phyloP scores from a whole-genome alignment of 805 yeast species.

The Candida dajiaensis region DNA sequence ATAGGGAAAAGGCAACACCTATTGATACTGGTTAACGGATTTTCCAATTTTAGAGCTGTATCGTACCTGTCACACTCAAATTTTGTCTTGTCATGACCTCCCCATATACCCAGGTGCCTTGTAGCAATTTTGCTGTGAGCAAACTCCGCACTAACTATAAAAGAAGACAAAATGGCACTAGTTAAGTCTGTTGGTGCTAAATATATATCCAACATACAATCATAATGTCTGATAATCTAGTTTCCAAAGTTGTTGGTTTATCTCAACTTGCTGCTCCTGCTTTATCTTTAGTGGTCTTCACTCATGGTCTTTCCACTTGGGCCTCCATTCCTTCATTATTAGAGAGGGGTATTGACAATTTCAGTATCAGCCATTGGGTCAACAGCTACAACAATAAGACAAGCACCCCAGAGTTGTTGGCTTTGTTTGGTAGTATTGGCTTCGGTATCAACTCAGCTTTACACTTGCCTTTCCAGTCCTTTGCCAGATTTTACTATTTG shows the following conservation, averaged over 20 bases:
- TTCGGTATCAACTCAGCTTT: conserved; percentile 12
- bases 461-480: conserved; percentile 10
- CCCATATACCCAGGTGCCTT: not conserved
- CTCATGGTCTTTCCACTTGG: conserved; percentile 13
- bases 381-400: conserved; percentile 5
- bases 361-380: conserved; percentile 13
- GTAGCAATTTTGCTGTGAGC: not conserved
- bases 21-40: no score
- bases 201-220: not conserved
- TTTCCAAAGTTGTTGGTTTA: conserved; percentile 10
- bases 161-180: not conserved
- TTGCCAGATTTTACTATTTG: conserved; percentile 15
- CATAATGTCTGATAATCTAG: conserved; percentile 1
- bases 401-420: conserved; percentile 8
- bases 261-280: conserved; percentile 16
- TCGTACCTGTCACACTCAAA: not conserved
- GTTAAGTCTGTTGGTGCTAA: not conserved
- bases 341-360: conserved; percentile 9
- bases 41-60: no score
- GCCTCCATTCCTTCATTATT: conserved; percentile 13
- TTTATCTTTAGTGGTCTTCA: conserved; percentile 9
- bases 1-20: no score
- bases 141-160: not conserved
- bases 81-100: not conserved
- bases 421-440: conserved; percentile 9